A percentile compares a stretch with the other conserved stretches of the same genome.
Evolutionary conservation across 2,329 filamentous ascomycete genomes (phyloP).

Genomic region (Dactylellina leptospora): DNA sequence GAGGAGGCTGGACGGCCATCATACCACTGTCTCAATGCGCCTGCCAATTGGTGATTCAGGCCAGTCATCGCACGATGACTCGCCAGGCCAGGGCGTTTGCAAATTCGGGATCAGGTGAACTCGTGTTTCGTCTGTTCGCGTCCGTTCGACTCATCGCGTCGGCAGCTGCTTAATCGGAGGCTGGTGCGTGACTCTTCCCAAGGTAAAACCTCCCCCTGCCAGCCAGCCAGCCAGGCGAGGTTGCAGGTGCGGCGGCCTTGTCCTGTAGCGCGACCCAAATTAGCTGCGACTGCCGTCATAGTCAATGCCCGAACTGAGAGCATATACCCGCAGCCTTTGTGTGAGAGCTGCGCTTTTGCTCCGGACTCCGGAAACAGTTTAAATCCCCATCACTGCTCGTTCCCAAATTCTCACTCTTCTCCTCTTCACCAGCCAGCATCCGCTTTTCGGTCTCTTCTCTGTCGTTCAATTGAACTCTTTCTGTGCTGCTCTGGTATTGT

Average conservation of each 20-base stretch:
- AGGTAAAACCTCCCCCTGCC: too few species aligned
- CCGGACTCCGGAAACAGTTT: constrained; percentile 29
- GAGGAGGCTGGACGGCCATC: too few species aligned
- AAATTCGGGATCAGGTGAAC: constrained; percentile 37
- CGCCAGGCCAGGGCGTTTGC: constrained; percentile 1
- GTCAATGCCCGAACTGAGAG: too few species aligned
- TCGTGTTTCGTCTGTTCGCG: constrained; percentile 26
- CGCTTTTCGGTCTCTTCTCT: neutral
- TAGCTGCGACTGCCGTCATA: too few species aligned
- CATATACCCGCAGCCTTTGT: neutral
- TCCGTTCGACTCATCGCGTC: constrained; percentile 37
- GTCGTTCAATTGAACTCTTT: constrained; percentile 5
- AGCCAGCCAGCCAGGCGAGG: too few species aligned
- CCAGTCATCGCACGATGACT: constrained; percentile 44
- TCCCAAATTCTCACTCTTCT: constrained; percentile 4
- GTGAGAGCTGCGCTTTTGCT: constrained; percentile 38
- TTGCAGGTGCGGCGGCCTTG: too few species aligned
- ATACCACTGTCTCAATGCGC: too few species aligned
- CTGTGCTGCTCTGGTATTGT: neutral
- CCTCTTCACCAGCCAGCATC: constrained; percentile 3
- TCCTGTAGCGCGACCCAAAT: too few species aligned
- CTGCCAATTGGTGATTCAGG: constrained; percentile 43
- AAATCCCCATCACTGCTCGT: constrained; percentile 32
- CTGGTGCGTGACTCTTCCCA: too few species aligned
- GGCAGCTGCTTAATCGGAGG: too few species aligned